Conservation (phyloP, 805 yeast species). For the Starmerella gropengiesseri region DNA sequence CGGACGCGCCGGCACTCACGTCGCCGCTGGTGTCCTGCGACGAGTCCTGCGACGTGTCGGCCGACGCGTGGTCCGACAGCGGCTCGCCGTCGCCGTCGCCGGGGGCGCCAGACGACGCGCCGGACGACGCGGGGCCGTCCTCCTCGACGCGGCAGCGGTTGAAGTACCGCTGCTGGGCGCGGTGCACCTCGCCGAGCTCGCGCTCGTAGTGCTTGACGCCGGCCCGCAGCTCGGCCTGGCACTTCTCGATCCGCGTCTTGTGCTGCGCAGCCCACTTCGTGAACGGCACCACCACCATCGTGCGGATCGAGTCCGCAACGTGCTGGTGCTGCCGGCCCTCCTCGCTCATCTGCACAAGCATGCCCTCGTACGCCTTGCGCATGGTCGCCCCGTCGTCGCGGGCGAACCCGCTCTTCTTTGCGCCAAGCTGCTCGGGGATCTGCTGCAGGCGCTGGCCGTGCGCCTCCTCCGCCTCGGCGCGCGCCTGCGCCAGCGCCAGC, state of each 20-base stretch:
- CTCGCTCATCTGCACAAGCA: slow-evolving; percentile 41
- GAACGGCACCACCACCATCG: slow-evolving; percentile 58
- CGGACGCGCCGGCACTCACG: background rate
- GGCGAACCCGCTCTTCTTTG: slow-evolving; percentile 36
- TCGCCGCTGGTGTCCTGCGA: background rate
- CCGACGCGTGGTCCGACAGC: background rate
- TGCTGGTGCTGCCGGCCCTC: slow-evolving; percentile 52
- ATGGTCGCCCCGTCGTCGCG: slow-evolving; percentile 57
- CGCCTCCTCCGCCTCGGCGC: slow-evolving; percentile 61
- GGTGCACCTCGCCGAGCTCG: slow-evolving; percentile 40
- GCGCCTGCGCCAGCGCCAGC: slow-evolving; percentile 48
- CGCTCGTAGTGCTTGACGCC: slow-evolving; percentile 45
- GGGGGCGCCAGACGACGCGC: too few relatives aligned
- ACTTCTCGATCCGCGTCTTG: slow-evolving; percentile 50
- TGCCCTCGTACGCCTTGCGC: slow-evolving; percentile 50
- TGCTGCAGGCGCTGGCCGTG: slow-evolving; percentile 49
- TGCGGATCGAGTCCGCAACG: slow-evolving; percentile 51
- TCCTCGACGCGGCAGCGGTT: slow-evolving; percentile 67
- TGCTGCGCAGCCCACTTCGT: slow-evolving; percentile 67
- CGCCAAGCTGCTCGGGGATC: slow-evolving; percentile 32
- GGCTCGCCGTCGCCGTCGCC: background rate
- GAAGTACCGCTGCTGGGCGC: slow-evolving; percentile 56
- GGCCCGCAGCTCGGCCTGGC: slow-evolving; percentile 42
- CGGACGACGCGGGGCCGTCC: slow-evolving; percentile 37
- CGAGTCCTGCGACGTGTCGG: background rate